These are phyloP conservation scores for Botrytis hyacinthi DNA, from an alignment of 2,329 filamentous ascomycete species.

Conservation along the genomic window DNA sequence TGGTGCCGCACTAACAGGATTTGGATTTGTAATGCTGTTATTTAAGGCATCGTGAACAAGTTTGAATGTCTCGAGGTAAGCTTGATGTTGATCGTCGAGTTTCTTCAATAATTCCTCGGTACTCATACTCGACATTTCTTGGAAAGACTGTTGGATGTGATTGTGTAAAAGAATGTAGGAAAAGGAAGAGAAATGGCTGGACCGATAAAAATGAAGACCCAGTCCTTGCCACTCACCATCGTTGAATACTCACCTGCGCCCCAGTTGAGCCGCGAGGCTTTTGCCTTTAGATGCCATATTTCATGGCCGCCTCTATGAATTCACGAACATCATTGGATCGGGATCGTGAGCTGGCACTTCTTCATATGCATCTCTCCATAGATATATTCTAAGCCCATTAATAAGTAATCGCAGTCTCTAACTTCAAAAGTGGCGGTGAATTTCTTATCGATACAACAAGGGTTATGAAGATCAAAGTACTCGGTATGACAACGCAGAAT, in stretches of 20 bases:
- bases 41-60: conserved; percentile 32
- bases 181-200: conserved; percentile 5
- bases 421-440: conserved; percentile 14
- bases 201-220: background rate
- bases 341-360: background rate
- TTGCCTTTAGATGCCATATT: background rate
- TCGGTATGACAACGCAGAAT: conserved; percentile 13
- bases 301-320: background rate
- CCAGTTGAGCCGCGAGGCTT: conserved; percentile 6
- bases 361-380: background rate
- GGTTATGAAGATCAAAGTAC: background rate
- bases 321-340: conserved; percentile 2
- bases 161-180: conserved; percentile 4
- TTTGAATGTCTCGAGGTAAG: conserved; percentile 32
- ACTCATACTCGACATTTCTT: conserved; percentile 15
- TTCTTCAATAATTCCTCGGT: conserved; percentile 31
- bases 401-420: background rate
- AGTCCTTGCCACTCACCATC: background rate
- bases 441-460: conserved; percentile 7
- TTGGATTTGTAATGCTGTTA: conserved; percentile 13
- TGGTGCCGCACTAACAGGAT: background rate
- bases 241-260: background rate
- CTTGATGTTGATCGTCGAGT: conserved; percentile 34
- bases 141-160: background rate
- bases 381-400: background rate